Evolutionary conservation across 2,329 filamentous ascomycete genomes (phyloP), one percentile per base, ranked within the genome.

Genomic region (Verticillium dahliae): DNA sequence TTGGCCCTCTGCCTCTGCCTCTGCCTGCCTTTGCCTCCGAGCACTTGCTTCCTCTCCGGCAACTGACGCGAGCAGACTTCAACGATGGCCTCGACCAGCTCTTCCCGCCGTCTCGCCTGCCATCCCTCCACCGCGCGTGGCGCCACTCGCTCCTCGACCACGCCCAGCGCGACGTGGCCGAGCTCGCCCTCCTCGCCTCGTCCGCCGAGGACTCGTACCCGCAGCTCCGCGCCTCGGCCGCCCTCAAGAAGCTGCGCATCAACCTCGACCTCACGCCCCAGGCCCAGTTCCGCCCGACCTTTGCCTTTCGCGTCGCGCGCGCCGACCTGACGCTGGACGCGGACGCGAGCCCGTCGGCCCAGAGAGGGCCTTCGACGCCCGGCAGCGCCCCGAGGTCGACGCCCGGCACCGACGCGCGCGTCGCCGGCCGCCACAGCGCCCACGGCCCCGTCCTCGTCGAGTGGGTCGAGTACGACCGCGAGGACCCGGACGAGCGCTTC

Each of bases 1-100:
- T 3, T 31, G 27, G 27, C 27, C 27, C 18, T 22, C 18, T 22
- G 18, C 18, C 18, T 22, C 18, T 22, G 18, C 18, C 18, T 22
- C 18, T 22, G 18, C 18, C 18, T 22, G 18, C 18, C 18, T 22
- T 2, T 22, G 18, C 18, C 18, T 22, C 18, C 18, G 18, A 22
- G 18, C 27, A 31, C 27, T 4, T 31, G 27, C 27, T 4, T 58
- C 22, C 31, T 15, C 31, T 6, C 11, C 52, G 27, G 27, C 27
- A 4, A 31, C 27, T 31, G 27, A 31, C 27, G 27, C 27, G 27
- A 31, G 27, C 65, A 74, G 78, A 79, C 68, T 80, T 76, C 68
- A 81, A 80, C 67, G 76, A 81, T 68, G 77, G 79, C 50, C 70
- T 81, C 13, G 78, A 80, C 62, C 75, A 77, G 56, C 72, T 80